Percentiles rank a stretch among this genome's conserved stretches.
Conservation (phyloP, 129 eudicot species). For the Chrysanthemum seticuspe region DNA sequence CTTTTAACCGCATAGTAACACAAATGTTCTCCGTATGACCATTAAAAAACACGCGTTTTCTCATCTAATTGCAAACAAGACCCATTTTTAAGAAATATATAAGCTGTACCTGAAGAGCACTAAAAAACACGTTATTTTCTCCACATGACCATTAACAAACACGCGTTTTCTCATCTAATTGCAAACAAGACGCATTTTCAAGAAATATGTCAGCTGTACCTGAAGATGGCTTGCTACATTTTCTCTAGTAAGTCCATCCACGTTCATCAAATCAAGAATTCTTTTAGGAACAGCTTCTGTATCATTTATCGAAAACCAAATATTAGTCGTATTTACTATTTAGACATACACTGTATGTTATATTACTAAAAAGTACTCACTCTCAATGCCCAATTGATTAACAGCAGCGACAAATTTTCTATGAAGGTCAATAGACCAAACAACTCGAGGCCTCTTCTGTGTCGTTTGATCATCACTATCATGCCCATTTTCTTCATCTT, state of each 20-base stretch:
- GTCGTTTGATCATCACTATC: conserved; percentile 63
- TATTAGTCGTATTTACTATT: not conserved
- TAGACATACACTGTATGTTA: not conserved
- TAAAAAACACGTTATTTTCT: not conserved
- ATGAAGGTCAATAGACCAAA: conserved; percentile 94
- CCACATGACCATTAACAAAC: not conserved
- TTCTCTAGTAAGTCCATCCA: conserved; percentile 94
- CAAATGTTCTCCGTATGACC: not conserved
- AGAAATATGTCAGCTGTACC: conserved; percentile 36
- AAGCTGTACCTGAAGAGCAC: conserved; percentile 56
- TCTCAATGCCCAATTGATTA: conserved; percentile 84
- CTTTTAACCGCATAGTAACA: no score
- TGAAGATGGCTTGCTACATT: conserved; percentile 99
- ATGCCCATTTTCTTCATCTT: conserved; percentile 71
- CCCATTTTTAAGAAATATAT: conserved; percentile 15
- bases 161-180: conserved; percentile 4
- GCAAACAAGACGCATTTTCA: conserved; percentile 11
- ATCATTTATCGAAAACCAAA: conserved; percentile 7
- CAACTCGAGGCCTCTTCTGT: conserved; percentile 91
- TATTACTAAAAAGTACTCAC: conserved; percentile 47
- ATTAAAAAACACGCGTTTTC: not conserved
- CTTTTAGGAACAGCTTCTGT: conserved; percentile 96
- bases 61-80: conserved; percentile 5
- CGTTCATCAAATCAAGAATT: conserved; percentile 94
- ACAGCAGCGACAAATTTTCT: conserved; percentile 90